Evolutionary conservation across 2,329 filamentous ascomycete genomes (phyloP).

Genomic region (Rachicladosporium sp.): DNA sequence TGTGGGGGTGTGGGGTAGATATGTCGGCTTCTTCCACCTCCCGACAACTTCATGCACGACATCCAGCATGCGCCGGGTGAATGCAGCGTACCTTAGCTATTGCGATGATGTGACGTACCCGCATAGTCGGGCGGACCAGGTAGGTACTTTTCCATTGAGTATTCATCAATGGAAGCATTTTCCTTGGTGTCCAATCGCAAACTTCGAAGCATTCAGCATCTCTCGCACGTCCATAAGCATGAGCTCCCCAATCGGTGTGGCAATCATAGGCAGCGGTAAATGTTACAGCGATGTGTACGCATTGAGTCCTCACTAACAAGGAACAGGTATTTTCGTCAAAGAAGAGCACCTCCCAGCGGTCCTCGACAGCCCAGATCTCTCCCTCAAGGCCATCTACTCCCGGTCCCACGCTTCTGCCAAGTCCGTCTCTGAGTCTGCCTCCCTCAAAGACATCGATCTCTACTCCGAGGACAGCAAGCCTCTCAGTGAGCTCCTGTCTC

Average conservation of each 20-base stretch:
- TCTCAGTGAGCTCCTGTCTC: conserved; percentile 26
- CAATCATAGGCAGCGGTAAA: conserved; percentile 46
- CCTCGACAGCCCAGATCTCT: conserved; percentile 36
- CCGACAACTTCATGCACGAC: too few relatives aligned
- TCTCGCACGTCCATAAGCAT: too few relatives aligned
- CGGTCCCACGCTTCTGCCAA: conserved; percentile 48
- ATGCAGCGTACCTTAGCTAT: too few relatives aligned
- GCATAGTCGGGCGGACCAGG: too few relatives aligned
- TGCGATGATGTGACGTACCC: too few relatives aligned
- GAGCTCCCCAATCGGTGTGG: conserved; percentile 36
- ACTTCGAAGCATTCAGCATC: too few relatives aligned
- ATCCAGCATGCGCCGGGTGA: too few relatives aligned
- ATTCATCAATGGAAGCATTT: too few relatives aligned
- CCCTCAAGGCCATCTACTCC: conserved; percentile 55
- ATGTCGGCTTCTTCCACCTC: too few relatives aligned
- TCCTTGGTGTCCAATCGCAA: too few relatives aligned
- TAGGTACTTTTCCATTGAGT: too few relatives aligned
- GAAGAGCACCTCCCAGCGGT: conserved; percentile 40
- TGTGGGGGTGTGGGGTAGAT: too few relatives aligned
- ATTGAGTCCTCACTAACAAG: neutral
- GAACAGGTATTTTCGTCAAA: conserved; percentile 44
- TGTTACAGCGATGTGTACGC: neutral
- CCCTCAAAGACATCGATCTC: conserved; percentile 32
- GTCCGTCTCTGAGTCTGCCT: conserved; percentile 24
- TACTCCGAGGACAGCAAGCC: conserved; percentile 45